A percentile compares a stretch with the other conserved stretches of the same genome.
phyloP scores from a whole-genome alignment of 345 rosid genomes.

The Carallia brachiata region DNA sequence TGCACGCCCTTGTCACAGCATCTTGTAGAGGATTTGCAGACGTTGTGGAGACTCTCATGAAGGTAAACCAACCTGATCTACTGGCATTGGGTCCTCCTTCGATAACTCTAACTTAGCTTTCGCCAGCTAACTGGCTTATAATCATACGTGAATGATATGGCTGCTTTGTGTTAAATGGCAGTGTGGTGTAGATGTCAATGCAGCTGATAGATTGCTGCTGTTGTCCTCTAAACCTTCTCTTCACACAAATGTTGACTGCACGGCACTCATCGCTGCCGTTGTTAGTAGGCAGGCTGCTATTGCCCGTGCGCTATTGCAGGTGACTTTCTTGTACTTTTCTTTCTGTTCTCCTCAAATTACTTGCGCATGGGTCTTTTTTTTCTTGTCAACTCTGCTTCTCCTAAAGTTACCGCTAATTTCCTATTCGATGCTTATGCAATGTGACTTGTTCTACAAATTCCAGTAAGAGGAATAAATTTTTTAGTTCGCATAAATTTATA shows the following conservation, averaged over 20 bases:
- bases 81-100: neutral
- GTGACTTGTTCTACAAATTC: too few relatives aligned
- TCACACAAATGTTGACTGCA: constrained; percentile 81
- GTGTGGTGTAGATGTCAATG: constrained; percentile 80
- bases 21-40: constrained; percentile 78
- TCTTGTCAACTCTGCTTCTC: too few relatives aligned
- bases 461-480: too few relatives aligned
- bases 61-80: constrained; percentile 38
- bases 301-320: constrained; percentile 73
- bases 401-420: too few relatives aligned
- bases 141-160: neutral
- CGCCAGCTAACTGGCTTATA: neutral
- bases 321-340: constrained; percentile 13
- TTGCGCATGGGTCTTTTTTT: too few relatives aligned
- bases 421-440: too few relatives aligned
- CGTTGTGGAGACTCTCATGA: constrained; percentile 63
- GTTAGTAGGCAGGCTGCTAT: constrained; percentile 76
- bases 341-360: too few relatives aligned
- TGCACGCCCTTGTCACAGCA: constrained; percentile 83
- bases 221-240: constrained; percentile 88
- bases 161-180: constrained; percentile 30
- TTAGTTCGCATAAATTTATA: too few relatives aligned
- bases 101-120: too few relatives aligned
- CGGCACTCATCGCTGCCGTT: constrained; percentile 81
- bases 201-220: constrained; percentile 62